Base-by-base conservation (phyloP, 768 basidiomycete genomes). In the Hydnomerulius pinastri region DNA sequence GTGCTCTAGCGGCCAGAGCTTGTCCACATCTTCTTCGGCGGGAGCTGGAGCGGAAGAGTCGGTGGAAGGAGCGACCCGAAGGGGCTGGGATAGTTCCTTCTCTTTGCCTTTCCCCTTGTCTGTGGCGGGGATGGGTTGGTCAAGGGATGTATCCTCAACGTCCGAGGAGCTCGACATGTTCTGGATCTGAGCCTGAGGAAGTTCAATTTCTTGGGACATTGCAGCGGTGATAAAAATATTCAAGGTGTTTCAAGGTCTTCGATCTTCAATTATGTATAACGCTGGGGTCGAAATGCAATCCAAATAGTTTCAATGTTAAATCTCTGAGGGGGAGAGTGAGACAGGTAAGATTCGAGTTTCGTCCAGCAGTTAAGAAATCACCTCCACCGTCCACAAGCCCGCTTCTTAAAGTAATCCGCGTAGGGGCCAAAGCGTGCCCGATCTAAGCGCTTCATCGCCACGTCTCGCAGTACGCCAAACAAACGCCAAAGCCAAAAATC, bases 1-100 rank as follows among this genome's bases (percentile, higher is more conserved):
- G 4, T 20, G 57, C 21, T 67, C 65, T 21, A 67, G 46, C 13
- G 65, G 67, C 62, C 60, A 69, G n/a, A n/a, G n/a, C n/a, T n/a
- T n/a, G n/a, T n/a, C n/a, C n/a, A n/a, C n/a, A n/a, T n/a, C n/a
- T n/a, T n/a, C n/a, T n/a, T n/a, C n/a, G 33, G 33, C 4, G 30
- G 10, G 11, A 11, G 4, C 4, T 32, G 30, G 4, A 10, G 38
- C 30, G 50, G 48, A 39, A 58, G 51, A 23, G 23, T 11, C 0
- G 47, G 38, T n/a, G 18, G 49, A 42, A 15, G 50, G 51, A 6
- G 33, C 9, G 12, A 17, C 6, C 33, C 2, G 33, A 21, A 8
- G 20, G 21, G 20, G n/a, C 18, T 15, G 18, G 25, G 32, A n/a
- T 8, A 23, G 28, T 21, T 50, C 43, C 18, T 45, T 50, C 17